These are phyloP conservation scores for Triticum turgidum DNA, from an alignment of 176 grass and related monocot genomes.

Conservation along the genomic window DNA sequence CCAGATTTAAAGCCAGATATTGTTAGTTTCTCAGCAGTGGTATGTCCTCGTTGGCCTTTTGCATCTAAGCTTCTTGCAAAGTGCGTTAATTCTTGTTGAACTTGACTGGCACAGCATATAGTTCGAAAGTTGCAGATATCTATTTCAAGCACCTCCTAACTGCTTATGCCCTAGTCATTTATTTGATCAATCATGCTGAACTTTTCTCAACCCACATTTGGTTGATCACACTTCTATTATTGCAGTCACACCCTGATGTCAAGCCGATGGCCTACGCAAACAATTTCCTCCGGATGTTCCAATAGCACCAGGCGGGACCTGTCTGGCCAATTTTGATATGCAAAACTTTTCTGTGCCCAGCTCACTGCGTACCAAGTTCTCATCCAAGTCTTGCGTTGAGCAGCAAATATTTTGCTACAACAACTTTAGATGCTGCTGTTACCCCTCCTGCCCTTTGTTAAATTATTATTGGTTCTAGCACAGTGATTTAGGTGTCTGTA, in stretches of 20 bases:
- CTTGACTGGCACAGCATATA: not conserved
- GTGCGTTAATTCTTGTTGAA: conserved; percentile 1
- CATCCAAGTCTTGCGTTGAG: not conserved
- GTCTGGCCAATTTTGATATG: conserved; percentile 31
- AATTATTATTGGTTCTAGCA: conserved; percentile 4
- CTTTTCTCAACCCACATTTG: not conserved
- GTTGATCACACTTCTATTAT: conserved; percentile 9
- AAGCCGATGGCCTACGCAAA: conserved; percentile 85
- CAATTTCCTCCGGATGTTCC: conserved; percentile 72
- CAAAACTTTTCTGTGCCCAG: conserved; percentile 3
- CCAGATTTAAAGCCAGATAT: conserved; percentile 77
- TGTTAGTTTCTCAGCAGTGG: conserved; percentile 58
- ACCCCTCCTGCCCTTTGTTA: not conserved
- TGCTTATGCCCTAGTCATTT: not conserved
- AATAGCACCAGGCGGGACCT: conserved; percentile 32
- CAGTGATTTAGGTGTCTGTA: not conserved
- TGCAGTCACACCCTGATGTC: conserved; percentile 78
- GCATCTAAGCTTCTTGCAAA: not conserved
- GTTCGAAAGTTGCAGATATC: not conserved
- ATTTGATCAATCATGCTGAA: not conserved
- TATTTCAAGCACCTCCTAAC: not conserved
- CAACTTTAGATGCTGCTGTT: not conserved
- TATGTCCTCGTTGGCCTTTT: conserved; percentile 24
- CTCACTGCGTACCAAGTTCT: conserved; percentile 4
- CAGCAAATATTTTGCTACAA: conserved; percentile 9